Evolutionary conservation across 2,329 filamentous ascomycete species (phyloP), one percentile per base, ranked within the genome.

Genomic region (Pseudogymnoascus destructans): DNA sequence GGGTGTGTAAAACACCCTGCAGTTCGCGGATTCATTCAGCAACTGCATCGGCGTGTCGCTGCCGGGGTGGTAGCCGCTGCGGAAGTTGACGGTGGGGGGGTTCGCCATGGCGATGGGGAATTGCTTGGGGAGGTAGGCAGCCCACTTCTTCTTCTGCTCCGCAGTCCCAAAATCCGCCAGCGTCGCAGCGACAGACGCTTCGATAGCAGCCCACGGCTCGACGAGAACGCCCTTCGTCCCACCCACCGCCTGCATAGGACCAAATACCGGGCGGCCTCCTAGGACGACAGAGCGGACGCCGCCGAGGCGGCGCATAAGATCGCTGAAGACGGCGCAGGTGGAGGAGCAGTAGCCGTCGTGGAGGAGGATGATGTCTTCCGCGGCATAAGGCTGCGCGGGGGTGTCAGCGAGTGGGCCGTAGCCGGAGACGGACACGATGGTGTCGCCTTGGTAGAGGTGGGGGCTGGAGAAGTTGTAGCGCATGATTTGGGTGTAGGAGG

Each of bases 171-270:
- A 56, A 19, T 33, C 23, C 1, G 15, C 27, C 4, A 33, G 27
- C 1, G 30, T 32, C 3, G 54, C 17, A 6, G 23, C 13, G 27
- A 35, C 30, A 4, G 19, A 56, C 4, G 54, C 19, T n/a, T 56
- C 23, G 19, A 30, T 32, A 1, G 33, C 19, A 2, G 9, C 19
- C 27, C 27, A 56, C 2, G 23, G 23, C 13, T 25, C 23, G 21
- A 52, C 66, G 59, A 77, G 73, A 0, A 72, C 71, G 30, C 84
- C 84, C 64, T 84, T 82, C 54, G 81, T 77, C n/a, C 83, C 84
- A n/a, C 83, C 82, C 15, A 85, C 73, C 3, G 75, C 77, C 71
- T 85, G 81, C 72, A 84, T 86, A 0, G 77, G 75, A 0, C 71
- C 70, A 0, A 73, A 64, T 9, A 71, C 69, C 0, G 83, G 78